A percentile compares a stretch with the other conserved stretches of the same genome.
Conservation (phyloP, 495 filamentous ascomycete genomes). For the Extremus antarcticus region DNA sequence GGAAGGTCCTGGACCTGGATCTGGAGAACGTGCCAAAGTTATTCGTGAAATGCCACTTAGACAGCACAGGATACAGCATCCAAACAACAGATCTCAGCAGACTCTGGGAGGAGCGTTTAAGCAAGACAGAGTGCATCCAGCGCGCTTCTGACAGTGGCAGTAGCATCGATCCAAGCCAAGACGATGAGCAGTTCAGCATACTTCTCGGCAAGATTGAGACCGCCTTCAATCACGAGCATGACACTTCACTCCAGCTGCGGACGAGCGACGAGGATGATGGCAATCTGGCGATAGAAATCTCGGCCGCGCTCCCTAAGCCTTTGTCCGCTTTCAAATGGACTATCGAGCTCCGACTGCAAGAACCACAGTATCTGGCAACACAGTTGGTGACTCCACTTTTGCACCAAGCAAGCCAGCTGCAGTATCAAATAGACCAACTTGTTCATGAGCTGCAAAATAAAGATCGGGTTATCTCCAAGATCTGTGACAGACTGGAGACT, state of each 20-base stretch:
- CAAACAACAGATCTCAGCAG: constrained; percentile 73
- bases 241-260: neutral
- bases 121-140: constrained; percentile 49
- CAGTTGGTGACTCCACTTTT: constrained; percentile 18
- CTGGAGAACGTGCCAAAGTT: constrained; percentile 1
- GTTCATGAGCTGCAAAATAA: constrained; percentile 19
- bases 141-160: constrained; percentile 56
- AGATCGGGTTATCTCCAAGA: constrained; percentile 24
- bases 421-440: constrained; percentile 11
- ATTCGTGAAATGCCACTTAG: constrained; percentile 7
- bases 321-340: constrained; percentile 15
- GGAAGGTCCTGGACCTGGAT: constrained; percentile 4
- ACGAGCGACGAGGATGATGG: neutral
- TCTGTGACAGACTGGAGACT: constrained; percentile 23
- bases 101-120: constrained; percentile 70
- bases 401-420: neutral
- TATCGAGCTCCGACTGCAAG: constrained; percentile 5
- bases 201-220: constrained; percentile 56
- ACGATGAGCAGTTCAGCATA: constrained; percentile 54
- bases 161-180: constrained; percentile 78
- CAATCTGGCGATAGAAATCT: constrained; percentile 4
- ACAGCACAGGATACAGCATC: constrained; percentile 50
- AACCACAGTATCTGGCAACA: neutral
- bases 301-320: constrained; percentile 18
- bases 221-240: constrained; percentile 9